Evolutionary conservation across 768 basidiomycete species (phyloP).

Genomic region (Cystofilobasidium capitatum): DNA sequence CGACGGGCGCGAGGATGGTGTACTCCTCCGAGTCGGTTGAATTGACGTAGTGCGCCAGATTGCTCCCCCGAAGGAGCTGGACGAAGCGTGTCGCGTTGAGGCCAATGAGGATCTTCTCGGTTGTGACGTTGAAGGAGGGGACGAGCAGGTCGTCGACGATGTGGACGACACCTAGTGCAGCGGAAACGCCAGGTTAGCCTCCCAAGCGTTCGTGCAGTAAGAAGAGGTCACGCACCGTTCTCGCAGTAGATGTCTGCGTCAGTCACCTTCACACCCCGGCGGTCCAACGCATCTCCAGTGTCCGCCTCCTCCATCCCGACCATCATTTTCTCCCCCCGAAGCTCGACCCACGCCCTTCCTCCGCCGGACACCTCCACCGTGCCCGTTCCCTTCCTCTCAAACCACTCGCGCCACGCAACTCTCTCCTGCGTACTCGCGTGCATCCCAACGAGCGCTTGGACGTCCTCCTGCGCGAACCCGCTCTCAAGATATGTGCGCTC

Average conservation of each 20-base stretch:
- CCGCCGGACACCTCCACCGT: constrained; percentile 12
- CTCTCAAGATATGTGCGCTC: constrained; percentile 84
- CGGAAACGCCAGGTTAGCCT: background rate
- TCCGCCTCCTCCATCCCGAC: constrained; percentile 9
- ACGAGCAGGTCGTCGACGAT: constrained; percentile 73
- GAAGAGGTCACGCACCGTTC: constrained; percentile 47
- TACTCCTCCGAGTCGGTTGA: constrained; percentile 43
- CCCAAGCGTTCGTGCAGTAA: too few relatives aligned
- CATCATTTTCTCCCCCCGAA: constrained; percentile 40
- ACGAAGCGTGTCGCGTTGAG: constrained; percentile 88
- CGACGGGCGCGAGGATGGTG: constrained; percentile 84
- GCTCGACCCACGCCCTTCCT: background rate
- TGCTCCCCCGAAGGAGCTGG: constrained; percentile 70
- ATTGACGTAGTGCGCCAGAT: constrained; percentile 48
- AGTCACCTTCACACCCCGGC: background rate
- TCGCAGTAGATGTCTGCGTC: constrained; percentile 42
- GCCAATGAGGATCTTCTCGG: constrained; percentile 79
- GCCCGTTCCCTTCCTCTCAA: constrained; percentile 25
- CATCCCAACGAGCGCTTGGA: constrained; percentile 58
- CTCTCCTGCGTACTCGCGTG: constrained; percentile 25
- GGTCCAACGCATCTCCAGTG: background rate
- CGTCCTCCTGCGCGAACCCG: constrained; percentile 70
- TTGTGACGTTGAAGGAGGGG: constrained; percentile 67
- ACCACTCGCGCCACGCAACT: constrained; percentile 44
- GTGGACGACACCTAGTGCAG: constrained; percentile 65